phyloP scores from a whole-genome alignment of 2,329 filamentous ascomycete genomes.

The Claviceps pusilla region DNA sequence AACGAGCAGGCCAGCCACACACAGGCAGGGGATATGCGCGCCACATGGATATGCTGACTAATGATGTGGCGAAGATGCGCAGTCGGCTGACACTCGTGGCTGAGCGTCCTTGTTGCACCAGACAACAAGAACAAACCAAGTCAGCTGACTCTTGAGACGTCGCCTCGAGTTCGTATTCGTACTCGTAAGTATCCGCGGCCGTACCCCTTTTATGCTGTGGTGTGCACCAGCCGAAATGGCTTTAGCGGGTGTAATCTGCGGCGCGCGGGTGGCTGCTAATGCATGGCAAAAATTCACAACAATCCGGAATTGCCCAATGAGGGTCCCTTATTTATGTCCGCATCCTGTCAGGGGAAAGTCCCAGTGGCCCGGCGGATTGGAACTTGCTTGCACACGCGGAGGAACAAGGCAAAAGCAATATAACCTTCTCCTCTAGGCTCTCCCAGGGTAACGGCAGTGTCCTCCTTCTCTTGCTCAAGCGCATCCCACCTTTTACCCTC shows the following conservation, averaged over 20 bases:
- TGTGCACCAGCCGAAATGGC: neutral
- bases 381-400: conserved; percentile 1
- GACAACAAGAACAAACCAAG: too few relatives aligned
- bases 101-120: too few relatives aligned
- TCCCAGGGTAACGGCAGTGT: neutral
- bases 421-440: conserved; percentile 1
- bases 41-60: conserved; percentile 1
- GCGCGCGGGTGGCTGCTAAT: neutral
- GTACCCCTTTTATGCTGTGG: neutral
- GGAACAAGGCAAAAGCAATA: neutral
- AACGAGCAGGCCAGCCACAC: neutral
- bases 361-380: neutral
- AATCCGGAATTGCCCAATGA: conserved; percentile 6
- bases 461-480: neutral
- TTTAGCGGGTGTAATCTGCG: neutral
- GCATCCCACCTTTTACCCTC: neutral
- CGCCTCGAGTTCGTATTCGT: conserved; percentile 9
- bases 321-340: neutral
- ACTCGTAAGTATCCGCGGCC: neutral
- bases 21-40: neutral
- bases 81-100: neutral
- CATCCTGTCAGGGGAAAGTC: conserved; percentile 4
- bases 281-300: neutral
- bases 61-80: neutral
- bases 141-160: neutral